These are phyloP conservation scores for Sisymbrium altissimum DNA, from an alignment of 345 rosid species.

Conservation along the genomic window DNA sequence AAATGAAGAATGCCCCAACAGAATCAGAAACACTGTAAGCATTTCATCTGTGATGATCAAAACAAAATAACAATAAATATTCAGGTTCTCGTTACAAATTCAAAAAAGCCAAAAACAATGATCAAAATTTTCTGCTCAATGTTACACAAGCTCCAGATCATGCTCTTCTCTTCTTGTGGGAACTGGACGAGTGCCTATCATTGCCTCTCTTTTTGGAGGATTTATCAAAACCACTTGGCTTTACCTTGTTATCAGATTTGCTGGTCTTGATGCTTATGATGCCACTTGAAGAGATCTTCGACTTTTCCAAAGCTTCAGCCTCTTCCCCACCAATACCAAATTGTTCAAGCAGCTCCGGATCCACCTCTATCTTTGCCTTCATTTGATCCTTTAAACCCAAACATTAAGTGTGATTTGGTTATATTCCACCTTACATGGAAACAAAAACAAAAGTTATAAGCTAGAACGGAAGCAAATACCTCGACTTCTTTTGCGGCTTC, in stretches of 20 bases:
- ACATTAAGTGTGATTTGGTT: not conserved
- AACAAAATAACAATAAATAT: not conserved
- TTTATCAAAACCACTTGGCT: constrained; percentile 40
- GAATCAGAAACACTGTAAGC: not conserved
- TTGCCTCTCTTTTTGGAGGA: constrained; percentile 55
- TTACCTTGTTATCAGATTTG: constrained; percentile 28
- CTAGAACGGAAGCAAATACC: constrained; percentile 38
- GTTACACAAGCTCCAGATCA: not conserved
- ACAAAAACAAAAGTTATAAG: not conserved
- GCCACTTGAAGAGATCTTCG: constrained; percentile 56
- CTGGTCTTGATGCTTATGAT: constrained; percentile 59
- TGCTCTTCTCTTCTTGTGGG: constrained; percentile 56
- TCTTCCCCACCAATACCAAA: constrained; percentile 62
- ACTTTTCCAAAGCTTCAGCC: constrained; percentile 63
- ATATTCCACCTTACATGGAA: not conserved
- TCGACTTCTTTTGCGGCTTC: constrained; percentile 79
- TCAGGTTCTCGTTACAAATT: not conserved
- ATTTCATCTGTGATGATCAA: not conserved
- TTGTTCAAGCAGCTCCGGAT: constrained; percentile 65
- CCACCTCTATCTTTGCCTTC: constrained; percentile 55
- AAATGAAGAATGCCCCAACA: constrained; percentile 1
- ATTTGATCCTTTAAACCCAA: constrained; percentile 51
- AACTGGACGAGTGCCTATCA: constrained; percentile 43
- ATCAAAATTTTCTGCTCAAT: not conserved
- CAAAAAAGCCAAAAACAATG: not conserved